Evolutionary conservation across 2,329 filamentous ascomycete species (phyloP).

Genomic region (Calonectria fujianensis): DNA sequence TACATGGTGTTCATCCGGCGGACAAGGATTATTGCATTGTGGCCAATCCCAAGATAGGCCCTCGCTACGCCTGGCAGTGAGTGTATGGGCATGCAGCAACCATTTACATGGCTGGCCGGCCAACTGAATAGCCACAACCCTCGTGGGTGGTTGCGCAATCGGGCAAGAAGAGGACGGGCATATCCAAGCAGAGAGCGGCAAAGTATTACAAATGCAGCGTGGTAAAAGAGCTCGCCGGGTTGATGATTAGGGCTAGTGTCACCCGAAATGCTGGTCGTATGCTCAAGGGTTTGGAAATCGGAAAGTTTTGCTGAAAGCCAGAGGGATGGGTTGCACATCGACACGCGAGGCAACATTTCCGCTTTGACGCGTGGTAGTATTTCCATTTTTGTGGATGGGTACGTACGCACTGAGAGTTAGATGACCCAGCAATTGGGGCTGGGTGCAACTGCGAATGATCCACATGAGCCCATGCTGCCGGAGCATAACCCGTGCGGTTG

Average conservation of each 20-base stretch:
- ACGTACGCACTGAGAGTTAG: slow-evolving; percentile 3
- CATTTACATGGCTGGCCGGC: slow-evolving; percentile 28
- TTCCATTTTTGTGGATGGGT: slow-evolving; percentile 8
- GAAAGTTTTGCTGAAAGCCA: slow-evolving; percentile 2
- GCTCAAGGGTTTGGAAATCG: slow-evolving; percentile 18
- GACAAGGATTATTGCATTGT: slow-evolving; percentile 4
- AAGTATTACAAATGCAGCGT: slow-evolving; percentile 15
- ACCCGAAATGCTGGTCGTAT: slow-evolving; percentile 25
- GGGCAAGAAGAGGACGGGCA: not conserved
- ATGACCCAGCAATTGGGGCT: slow-evolving; percentile 18
- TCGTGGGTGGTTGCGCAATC: slow-evolving; percentile 14
- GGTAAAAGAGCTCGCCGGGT: not conserved
- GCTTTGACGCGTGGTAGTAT: slow-evolving; percentile 1
- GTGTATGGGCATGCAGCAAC: not conserved
- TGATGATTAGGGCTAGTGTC: slow-evolving; percentile 25
- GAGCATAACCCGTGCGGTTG: not conserved
- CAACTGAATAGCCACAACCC: slow-evolving; percentile 21
- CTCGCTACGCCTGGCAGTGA: not conserved
- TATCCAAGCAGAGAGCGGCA: slow-evolving; percentile 1
- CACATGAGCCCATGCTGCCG: slow-evolving; percentile 27
- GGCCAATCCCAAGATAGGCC: not conserved
- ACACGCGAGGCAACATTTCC: slow-evolving; percentile 3
- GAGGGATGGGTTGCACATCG: slow-evolving; percentile 1
- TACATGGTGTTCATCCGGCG: not conserved
- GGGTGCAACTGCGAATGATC: slow-evolving; percentile 5